phyloP scores from a whole-genome alignment of 1,284 basidiomycete genomes.

The Cystobasidium slooffiae region DNA sequence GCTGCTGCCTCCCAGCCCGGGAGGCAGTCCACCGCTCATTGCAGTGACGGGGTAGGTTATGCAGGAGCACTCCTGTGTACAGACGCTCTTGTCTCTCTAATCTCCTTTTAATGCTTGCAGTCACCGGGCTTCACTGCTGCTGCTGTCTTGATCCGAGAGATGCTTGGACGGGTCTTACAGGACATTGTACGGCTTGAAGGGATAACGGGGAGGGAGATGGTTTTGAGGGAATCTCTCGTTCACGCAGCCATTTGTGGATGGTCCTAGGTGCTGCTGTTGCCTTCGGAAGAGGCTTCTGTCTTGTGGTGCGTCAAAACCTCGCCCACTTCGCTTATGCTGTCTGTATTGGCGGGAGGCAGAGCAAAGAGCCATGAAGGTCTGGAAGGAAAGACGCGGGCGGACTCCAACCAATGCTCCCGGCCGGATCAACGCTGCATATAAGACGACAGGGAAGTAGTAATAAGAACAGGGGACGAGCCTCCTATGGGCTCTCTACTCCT shows the following conservation, averaged over 20 bases:
- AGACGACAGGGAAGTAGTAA: neutral
- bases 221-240: neutral
- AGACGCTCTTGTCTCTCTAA: neutral
- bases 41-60: neutral
- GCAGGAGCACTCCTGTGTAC: neutral
- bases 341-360: no score
- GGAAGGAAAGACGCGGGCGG: no score
- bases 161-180: conserved; percentile 19
- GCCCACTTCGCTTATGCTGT: no score
- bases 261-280: neutral
- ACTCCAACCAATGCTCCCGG: no score
- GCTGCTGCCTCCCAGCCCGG: conserved; percentile 19
- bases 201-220: neutral
- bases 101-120: neutral
- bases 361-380: no score
- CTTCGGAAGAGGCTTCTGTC: neutral
- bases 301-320: no score
- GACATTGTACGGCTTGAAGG: conserved; percentile 6
- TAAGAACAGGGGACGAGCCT: no score
- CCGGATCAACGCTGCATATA: neutral
- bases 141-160: conserved; percentile 28
- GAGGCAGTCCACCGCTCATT: conserved; percentile 23
- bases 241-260: neutral
- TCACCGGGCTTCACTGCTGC: conserved; percentile 17
- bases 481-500: neutral